A percentile compares a stretch with the other conserved stretches of the same genome.
These are phyloP conservation scores for Drechslera avenae DNA, from an alignment of 2,329 filamentous ascomycete species.

Conservation along the genomic window DNA sequence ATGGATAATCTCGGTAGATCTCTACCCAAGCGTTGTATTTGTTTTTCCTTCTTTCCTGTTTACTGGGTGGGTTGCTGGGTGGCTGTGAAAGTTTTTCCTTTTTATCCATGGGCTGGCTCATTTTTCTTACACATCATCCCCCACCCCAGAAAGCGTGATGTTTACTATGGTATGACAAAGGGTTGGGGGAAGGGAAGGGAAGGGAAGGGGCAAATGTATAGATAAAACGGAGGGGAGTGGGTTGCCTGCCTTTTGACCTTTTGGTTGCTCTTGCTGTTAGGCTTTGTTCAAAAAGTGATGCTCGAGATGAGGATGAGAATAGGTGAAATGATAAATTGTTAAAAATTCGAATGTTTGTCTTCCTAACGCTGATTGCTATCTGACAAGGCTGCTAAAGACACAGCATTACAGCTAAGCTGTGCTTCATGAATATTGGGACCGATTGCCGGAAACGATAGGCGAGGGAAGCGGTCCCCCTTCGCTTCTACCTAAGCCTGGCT, in stretches of 20 bases:
- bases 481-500: too few relatives aligned
- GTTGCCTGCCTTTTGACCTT: too few relatives aligned
- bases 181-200: neutral
- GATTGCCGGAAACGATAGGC: too few relatives aligned
- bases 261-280: neutral
- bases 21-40: conserved; percentile 17
- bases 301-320: conserved; percentile 6
- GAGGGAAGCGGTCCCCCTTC: too few relatives aligned
- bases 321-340: conserved; percentile 10
- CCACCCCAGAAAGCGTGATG: conserved; percentile 5
- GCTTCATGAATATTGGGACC: too few relatives aligned
- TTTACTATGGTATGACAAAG: conserved; percentile 6
- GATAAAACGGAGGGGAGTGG: conserved; percentile 9
- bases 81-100: neutral
- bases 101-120: conserved; percentile 16
- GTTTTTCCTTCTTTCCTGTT: neutral
- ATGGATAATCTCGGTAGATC: conserved; percentile 14
- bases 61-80: conserved; percentile 11
- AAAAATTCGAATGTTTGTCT: neutral
- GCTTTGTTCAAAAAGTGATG: conserved; percentile 4
- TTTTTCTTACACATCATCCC: neutral
- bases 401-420: too few relatives aligned
- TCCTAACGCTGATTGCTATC: too few relatives aligned
- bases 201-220: conserved; percentile 11
- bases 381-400: too few relatives aligned